Base-by-base conservation (phyloP, 805 yeast species). In the Yarrowia sp. region DNA sequence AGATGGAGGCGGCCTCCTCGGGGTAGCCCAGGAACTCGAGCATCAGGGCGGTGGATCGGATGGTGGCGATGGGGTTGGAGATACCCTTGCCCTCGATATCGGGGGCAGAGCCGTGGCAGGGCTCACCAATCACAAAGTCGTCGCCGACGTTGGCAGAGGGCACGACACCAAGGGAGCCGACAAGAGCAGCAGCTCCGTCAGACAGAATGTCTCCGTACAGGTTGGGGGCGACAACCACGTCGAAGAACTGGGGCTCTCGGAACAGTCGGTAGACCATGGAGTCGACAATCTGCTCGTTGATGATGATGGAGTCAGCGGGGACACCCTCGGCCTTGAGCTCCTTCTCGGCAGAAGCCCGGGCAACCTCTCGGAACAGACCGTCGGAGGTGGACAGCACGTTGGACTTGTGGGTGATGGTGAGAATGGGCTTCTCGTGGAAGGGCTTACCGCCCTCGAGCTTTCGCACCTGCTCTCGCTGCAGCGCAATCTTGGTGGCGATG, bases 201-300 rank as follows among this genome's bases (percentile, higher is more conserved):
- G 70, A 94, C 97, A 95, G 84, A 73, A 95, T 92, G 80, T 95
- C 99, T 79, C 99, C 99, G 80, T 95, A 95, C 79, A 95, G 85
- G 85, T 95, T 95, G 75, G 99, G 99, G 71, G 98, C 99, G 68
- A 95, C 99, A 46, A 95, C 95, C 72, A 95, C 99, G 78, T 95
- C 99, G 77, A 95, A 95, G 79, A 91, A 89, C 77, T 92, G 92
- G 67, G 99, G 99, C 81, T 95, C 98, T 81, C 98, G 89, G 88
- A 95, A 95, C 95, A 95, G 87, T 80, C 97, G 87, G 87, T 95
- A 95, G 69, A 95, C 99, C 99, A 95, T 95, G 14, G 98, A 93
- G 83, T 95, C 99, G 56, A 95, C 98, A 79, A 95, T 94, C 83
- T 95, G 99, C 83, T 95, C 98, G 78, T 90, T 90, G 80, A 91